Evolutionary conservation across 108 stramenopile species (phyloP).

Genomic region (Schizochytrium sp.): DNA sequence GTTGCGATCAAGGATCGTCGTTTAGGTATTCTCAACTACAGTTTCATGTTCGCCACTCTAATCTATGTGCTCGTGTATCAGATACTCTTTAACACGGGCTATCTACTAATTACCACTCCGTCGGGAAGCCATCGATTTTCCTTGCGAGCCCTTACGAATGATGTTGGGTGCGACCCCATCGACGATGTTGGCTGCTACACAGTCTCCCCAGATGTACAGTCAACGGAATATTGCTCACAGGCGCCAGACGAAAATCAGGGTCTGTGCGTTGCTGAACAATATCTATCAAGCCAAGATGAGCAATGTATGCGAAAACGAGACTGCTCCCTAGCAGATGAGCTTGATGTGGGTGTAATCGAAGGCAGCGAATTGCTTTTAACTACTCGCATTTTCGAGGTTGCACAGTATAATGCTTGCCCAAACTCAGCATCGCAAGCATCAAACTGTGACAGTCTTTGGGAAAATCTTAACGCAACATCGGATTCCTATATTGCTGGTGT

Average conservation of each 20-base stretch:
- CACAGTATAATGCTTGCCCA: constrained; percentile 11
- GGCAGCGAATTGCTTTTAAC: constrained; percentile 43
- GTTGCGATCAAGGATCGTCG: constrained; percentile 52
- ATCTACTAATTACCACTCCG: constrained; percentile 1
- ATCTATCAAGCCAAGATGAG: background rate
- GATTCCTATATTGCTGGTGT: constrained; percentile 45
- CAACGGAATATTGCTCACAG: background rate
- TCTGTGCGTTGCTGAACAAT: background rate
- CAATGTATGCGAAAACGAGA: background rate
- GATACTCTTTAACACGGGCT: constrained; percentile 57
- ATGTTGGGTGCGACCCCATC: constrained; percentile 35
- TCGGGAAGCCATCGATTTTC: constrained; percentile 29
- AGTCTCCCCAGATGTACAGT: background rate
- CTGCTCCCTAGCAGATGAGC: constrained; percentile 56
- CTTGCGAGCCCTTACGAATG: constrained; percentile 30
- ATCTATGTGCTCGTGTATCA: constrained; percentile 48
- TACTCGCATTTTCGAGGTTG: constrained; percentile 9
- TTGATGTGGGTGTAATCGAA: constrained; percentile 45
- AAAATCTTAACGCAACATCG: background rate
- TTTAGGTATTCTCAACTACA: constrained; percentile 42
- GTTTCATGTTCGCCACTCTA: constrained; percentile 7
- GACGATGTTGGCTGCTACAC: constrained; percentile 45
- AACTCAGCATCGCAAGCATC: background rate
- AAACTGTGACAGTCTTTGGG: constrained; percentile 16
- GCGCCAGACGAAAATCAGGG: background rate